Base-by-base conservation (phyloP, 805 yeast genomes). In the Cyberlindnera veronae region DNA sequence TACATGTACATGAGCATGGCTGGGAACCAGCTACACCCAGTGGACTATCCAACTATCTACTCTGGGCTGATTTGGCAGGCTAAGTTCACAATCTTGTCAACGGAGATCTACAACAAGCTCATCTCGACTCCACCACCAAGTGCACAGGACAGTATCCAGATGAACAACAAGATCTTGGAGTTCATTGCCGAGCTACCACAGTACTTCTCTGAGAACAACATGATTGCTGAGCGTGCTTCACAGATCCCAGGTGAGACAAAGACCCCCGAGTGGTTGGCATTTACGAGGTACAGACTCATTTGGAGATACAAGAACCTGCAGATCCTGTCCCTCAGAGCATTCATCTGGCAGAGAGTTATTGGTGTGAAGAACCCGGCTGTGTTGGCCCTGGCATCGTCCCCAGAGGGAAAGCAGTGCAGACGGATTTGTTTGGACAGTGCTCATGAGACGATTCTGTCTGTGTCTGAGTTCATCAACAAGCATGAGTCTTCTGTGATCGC, bases 281-380 rank as follows among this genome's bases (percentile, higher is more conserved):
- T 80, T 21, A 65, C 79, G 5, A 62, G 81, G 38, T 69, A 67
- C 46, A 64, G 80, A 44, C 58, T 81, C 31, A 66, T 64, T 32
- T 81, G 86, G 86, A 63, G 82, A 50, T 76, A 71, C 40, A 71
- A 71, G 42, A 76, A 77, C 57, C 50, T 80, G 33, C 78, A 77
- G 44, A 71, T 77, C 34, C 64, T 77, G 18, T 56, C 79, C 20
- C 71, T 77, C 46, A 65, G 84, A 41, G 76, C 80, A 3, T 76
- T 74, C 49, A 69, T 80, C 27, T 68, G 79, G 71, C 78, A 76
- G 57, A 65, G 74, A 45, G 71, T 69, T 13, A 58, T 67, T 37
- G 66, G 67, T 12, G 62, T 64, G 23, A 58, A 64, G 34, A 58
- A 66, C 34, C 60, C 65, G 16, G 56, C 53, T 15, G 53, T 60